Conservation (phyloP, 768 basidiomycete genomes). For the Boletus eberwhitei region DNA sequence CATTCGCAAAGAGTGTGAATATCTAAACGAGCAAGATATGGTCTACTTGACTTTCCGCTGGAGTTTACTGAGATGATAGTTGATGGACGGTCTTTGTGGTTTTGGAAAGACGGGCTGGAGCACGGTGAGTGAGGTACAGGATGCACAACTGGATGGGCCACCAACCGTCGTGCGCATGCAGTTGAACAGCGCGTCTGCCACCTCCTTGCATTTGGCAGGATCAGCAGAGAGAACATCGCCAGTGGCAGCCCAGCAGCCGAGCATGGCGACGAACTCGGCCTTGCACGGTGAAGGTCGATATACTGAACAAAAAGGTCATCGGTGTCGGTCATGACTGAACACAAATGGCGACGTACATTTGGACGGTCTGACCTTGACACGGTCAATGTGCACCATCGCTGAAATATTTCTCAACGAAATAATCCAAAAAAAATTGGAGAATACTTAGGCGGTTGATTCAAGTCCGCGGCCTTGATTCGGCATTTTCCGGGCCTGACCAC, state of each 20-base stretch:
- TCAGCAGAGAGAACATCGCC: slow-evolving; percentile 54
- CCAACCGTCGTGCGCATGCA: slow-evolving; percentile 87
- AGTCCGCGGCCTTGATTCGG: slow-evolving; percentile 14
- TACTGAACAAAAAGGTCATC: background rate
- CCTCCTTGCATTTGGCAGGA: slow-evolving; percentile 48
- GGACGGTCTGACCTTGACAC: slow-evolving; percentile 74
- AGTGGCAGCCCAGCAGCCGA: slow-evolving; percentile 82
- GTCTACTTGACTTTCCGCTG: slow-evolving; percentile 69
- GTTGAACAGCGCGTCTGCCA: slow-evolving; percentile 60
- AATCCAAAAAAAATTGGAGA: background rate
- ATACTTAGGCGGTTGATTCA: background rate
- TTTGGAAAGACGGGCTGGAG: slow-evolving; percentile 66
- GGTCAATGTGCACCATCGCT: slow-evolving; percentile 66
- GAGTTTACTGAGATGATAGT: slow-evolving; percentile 84
- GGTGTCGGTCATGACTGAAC: background rate
- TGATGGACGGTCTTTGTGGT: slow-evolving; percentile 72
- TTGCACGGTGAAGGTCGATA: slow-evolving; percentile 18
- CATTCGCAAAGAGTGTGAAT: slow-evolving; percentile 12
- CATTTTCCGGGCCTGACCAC: slow-evolving; percentile 15
- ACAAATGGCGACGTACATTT: slow-evolving; percentile 50
- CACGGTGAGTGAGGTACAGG: slow-evolving; percentile 1
- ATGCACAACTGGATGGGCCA: slow-evolving; percentile 11
- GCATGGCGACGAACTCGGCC: slow-evolving; percentile 69
- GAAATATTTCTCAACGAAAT: too few relatives aligned
- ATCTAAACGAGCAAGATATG: slow-evolving; percentile 19